A percentile compares a stretch with the other conserved stretches of the same genome.
Conservation (phyloP, 352 stramenopile genomes). For the Thalassiosira livingstoniorum region DNA sequence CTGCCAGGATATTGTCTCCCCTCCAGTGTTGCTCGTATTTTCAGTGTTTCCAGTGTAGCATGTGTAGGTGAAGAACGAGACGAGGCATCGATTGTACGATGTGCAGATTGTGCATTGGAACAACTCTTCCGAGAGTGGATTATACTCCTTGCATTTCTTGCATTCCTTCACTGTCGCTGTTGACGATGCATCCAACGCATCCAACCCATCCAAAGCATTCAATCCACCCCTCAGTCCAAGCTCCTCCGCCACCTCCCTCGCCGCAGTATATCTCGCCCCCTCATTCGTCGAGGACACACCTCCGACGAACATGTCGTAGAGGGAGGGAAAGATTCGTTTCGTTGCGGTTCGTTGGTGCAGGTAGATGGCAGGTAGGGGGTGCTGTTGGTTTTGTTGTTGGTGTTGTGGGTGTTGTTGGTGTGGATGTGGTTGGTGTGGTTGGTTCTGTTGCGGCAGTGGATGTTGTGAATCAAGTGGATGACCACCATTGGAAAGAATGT, state of each 20-base stretch:
- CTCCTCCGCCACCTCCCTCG: slow-evolving; percentile 80
- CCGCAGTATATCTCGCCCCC: slow-evolving; percentile 60
- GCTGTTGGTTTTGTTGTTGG: too few relatives aligned
- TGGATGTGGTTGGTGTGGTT: too few relatives aligned
- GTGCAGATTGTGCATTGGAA: slow-evolving; percentile 80
- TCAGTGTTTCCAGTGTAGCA: slow-evolving; percentile 64
- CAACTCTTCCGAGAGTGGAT: slow-evolving; percentile 53
- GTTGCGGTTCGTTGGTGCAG: slow-evolving; percentile 66
- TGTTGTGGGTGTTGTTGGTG: too few relatives aligned
- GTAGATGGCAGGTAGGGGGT: slow-evolving; percentile 55
- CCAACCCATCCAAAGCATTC: slow-evolving; percentile 15
- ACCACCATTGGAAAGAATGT: not conserved
- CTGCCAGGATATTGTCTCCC: slow-evolving; percentile 71
- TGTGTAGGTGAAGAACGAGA: slow-evolving; percentile 73
- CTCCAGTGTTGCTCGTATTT: too few relatives aligned
- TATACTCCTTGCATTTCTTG: too few relatives aligned
- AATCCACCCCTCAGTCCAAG: slow-evolving; percentile 66
- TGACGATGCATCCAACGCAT: not conserved
- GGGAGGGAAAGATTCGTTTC: slow-evolving; percentile 82
- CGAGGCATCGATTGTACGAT: slow-evolving; percentile 82
- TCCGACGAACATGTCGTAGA: slow-evolving; percentile 86
- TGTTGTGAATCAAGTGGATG: too few relatives aligned
- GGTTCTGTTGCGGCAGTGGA: too few relatives aligned
- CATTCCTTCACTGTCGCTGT: not conserved
- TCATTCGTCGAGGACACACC: slow-evolving; percentile 72